Evolutionary conservation across 2,329 filamentous ascomycete species (phyloP).

Genomic region (Exophiala phaeomuriformis): DNA sequence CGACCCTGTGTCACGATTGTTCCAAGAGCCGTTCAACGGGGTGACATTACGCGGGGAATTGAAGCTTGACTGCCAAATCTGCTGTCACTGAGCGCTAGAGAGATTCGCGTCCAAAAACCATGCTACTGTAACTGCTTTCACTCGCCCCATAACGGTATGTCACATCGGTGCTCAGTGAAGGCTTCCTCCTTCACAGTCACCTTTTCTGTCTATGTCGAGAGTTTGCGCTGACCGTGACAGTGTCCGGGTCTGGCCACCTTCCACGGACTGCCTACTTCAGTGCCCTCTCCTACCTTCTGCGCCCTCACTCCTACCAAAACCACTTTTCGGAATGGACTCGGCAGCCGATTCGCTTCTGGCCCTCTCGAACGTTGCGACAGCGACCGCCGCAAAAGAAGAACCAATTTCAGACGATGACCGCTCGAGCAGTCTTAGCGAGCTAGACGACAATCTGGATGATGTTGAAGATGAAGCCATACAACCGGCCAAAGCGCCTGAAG

Average conservation of each 20-base stretch:
- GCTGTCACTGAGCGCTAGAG: slow-evolving; percentile 7
- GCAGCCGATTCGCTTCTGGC: slow-evolving; percentile 31
- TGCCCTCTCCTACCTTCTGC: background rate
- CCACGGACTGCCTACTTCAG: background rate
- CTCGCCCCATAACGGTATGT: slow-evolving; percentile 8
- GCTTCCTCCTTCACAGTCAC: background rate
- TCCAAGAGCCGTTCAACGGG: background rate
- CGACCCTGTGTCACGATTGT: too few relatives aligned
- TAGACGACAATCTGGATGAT: slow-evolving; percentile 63
- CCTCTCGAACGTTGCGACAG: slow-evolving; percentile 32
- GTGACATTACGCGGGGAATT: background rate
- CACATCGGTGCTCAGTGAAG: background rate
- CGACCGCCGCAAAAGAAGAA: slow-evolving; percentile 38
- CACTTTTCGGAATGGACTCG: slow-evolving; percentile 34
- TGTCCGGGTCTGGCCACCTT: background rate
- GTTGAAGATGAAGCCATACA: slow-evolving; percentile 25
- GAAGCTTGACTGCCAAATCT: slow-evolving; percentile 4
- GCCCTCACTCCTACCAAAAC: background rate
- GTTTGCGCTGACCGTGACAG: slow-evolving; percentile 3
- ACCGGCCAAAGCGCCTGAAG: slow-evolving; percentile 45
- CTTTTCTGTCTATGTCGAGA: background rate
- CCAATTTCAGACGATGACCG: slow-evolving; percentile 55
- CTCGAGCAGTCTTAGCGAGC: slow-evolving; percentile 88
- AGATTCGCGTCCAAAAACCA: slow-evolving; percentile 4
- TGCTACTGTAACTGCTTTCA: slow-evolving; percentile 12